Base-by-base conservation (phyloP, 2,329 filamentous ascomycete genomes). In the Zasmidium citrigriseum region DNA sequence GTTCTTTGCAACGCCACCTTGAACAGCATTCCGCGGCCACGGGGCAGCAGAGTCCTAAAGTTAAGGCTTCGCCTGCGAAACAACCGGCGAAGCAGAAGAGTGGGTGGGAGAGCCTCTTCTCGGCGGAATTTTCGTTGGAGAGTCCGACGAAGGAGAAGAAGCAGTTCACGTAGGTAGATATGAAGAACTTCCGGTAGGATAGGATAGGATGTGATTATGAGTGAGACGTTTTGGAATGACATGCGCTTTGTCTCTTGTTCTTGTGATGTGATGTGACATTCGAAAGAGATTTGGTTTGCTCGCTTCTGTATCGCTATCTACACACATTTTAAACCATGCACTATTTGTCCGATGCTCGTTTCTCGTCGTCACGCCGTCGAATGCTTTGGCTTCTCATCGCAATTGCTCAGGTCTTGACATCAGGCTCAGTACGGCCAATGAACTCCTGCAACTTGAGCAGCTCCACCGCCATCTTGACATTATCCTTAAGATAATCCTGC, bases 381-480 rank as follows among this genome's bases (percentile, higher is more conserved):
- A 47, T 11, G 9, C 7, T 46, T 27, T 10, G 24, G 23, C 29
- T 18, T 24, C 5, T 29, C 41, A 5, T 1, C 14, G 27, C 21
- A 51, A 18, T 3, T 21, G 44, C 54, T 78, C 87, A 98, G 60
- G 93, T 99, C 88, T 93, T 96, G 71, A 99, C 95, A 78, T 96
- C 91, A 34, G 95, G 95, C 81, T 96, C 89, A 69, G 91, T 91
- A 61, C 93, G 88, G 73, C 92, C 93, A 69, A 98, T 86, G 74
- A 89, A 92, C 82, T 97, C 90, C 82, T 97, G 90, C 77, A 99
- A 89, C 82, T 93, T 92, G 73, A 99, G 83, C 59, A 99, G 81
- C 55, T 88, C 85, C 2, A 91, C 89, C 21, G 93, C 91, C 68
- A 96, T 85, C 73, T 88, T 84, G 71, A 99, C 91, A 73, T 96